Conservation (phyloP, 2,329 filamentous ascomycete species). For the Penicillium sp. region DNA sequence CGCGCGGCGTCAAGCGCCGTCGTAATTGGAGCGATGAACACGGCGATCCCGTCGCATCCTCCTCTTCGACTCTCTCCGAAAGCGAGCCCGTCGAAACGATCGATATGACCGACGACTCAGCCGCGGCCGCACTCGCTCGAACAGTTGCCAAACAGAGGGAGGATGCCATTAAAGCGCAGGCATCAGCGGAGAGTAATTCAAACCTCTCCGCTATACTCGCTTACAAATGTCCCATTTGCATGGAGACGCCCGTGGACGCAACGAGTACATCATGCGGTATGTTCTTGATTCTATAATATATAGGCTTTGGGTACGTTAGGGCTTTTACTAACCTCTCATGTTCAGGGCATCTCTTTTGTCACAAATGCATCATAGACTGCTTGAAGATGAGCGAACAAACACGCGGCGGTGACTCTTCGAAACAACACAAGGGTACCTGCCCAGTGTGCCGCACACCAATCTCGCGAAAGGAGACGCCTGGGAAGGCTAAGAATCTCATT, state of each 20-base stretch:
- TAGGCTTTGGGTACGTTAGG: not conserved
- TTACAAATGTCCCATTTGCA: slow-evolving; percentile 62
- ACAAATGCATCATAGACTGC: slow-evolving; percentile 61
- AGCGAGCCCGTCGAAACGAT: slow-evolving; percentile 46
- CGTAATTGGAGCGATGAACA: not conserved
- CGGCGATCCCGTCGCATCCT: not conserved
- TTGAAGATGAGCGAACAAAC: slow-evolving; percentile 54
- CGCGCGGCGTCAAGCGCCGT: slow-evolving; percentile 17
- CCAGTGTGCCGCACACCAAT: slow-evolving; percentile 47
- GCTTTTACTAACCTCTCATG: slow-evolving; percentile 9
- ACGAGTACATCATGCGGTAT: slow-evolving; percentile 61
- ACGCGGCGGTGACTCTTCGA: slow-evolving; percentile 29
- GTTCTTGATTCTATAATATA: slow-evolving; percentile 21
- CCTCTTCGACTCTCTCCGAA: slow-evolving; percentile 9
- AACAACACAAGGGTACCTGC: slow-evolving; percentile 41
- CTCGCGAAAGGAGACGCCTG: slow-evolving; percentile 35
- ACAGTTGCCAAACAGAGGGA: slow-evolving; percentile 48
- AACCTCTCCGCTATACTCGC: slow-evolving; percentile 42
- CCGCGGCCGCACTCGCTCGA: slow-evolving; percentile 41
- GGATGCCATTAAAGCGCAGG: not conserved
- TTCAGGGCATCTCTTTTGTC: slow-evolving; percentile 62
- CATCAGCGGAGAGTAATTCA: not conserved
- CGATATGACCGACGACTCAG: slow-evolving; percentile 50
- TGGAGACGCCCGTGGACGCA: slow-evolving; percentile 60
- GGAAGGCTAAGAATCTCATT: slow-evolving; percentile 37